Evolutionary conservation across 2,329 filamentous ascomycete genomes (phyloP).

Genomic region (Stagonosporopsis vannaccii): DNA sequence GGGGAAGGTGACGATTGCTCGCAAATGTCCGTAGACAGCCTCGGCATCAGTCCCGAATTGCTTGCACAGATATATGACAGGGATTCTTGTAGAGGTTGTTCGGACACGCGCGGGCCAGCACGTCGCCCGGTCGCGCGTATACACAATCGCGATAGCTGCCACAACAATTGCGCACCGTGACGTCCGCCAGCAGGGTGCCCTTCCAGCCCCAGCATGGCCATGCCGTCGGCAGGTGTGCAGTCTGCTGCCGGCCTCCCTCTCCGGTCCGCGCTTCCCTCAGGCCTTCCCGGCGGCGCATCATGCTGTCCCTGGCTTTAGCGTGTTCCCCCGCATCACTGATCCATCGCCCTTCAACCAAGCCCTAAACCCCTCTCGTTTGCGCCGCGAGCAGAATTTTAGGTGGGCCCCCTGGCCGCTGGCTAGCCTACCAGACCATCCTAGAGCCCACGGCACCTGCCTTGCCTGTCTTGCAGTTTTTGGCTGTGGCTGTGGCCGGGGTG

Average conservation of each 20-base stretch:
- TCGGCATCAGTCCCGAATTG: constrained; percentile 5
- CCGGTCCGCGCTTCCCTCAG: constrained; percentile 17
- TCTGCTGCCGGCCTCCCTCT: constrained; percentile 17
- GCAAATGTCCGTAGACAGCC: neutral
- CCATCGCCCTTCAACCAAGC: constrained; percentile 14
- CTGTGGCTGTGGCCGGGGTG: neutral
- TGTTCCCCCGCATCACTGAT: constrained; percentile 29
- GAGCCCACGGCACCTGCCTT: constrained; percentile 4
- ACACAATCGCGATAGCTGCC: constrained; percentile 8
- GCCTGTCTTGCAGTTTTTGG: constrained; percentile 19
- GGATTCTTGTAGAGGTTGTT: neutral
- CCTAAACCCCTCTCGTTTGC: constrained; percentile 25
- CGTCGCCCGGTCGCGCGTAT: constrained; percentile 33
- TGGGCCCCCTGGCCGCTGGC: constrained; percentile 20
- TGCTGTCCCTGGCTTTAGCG: constrained; percentile 28
- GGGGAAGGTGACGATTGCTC: constrained; percentile 13
- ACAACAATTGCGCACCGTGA: neutral
- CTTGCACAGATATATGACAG: neutral
- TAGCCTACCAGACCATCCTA: constrained; percentile 23
- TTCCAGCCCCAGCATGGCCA: neutral
- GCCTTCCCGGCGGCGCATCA: constrained; percentile 20
- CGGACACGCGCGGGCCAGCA: constrained; percentile 10
- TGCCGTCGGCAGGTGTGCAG: constrained; percentile 9
- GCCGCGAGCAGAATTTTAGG: constrained; percentile 28
- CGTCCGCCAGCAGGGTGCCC: neutral